Evolutionary conservation across 2,329 filamentous ascomycete species (phyloP).

Genomic region (Clathrospora elynae): DNA sequence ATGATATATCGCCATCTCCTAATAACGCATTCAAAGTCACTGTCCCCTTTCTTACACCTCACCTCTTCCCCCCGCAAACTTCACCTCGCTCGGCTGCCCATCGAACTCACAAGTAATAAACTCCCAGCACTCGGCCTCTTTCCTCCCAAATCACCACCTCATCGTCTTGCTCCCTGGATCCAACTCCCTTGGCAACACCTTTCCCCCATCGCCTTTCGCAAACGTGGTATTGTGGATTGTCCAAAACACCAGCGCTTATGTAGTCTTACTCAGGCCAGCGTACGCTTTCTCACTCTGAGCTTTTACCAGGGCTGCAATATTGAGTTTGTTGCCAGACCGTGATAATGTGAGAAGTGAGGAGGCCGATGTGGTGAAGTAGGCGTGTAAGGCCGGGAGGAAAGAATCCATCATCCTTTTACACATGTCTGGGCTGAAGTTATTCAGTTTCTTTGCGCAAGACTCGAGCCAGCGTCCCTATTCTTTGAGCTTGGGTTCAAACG

Average conservation of each 20-base stretch:
- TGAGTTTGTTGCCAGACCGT: too few relatives aligned
- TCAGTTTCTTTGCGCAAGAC: slow-evolving; percentile 34
- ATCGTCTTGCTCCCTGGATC: slow-evolving; percentile 71
- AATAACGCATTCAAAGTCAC: too few relatives aligned
- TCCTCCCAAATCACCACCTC: slow-evolving; percentile 65
- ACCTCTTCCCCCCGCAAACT: slow-evolving; percentile 8
- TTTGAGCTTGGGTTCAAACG: slow-evolving; percentile 59
- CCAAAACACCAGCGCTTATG: slow-evolving; percentile 17
- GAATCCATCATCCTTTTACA: slow-evolving; percentile 35
- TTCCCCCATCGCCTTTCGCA: slow-evolving; percentile 24
- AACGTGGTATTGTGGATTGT: slow-evolving; percentile 23
- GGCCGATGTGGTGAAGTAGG: too few relatives aligned
- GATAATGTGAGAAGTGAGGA: too few relatives aligned
- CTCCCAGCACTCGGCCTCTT: slow-evolving; percentile 43
- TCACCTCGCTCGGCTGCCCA: slow-evolving; percentile 20
- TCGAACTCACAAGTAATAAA: slow-evolving; percentile 23
- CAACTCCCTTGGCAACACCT: slow-evolving; percentile 36
- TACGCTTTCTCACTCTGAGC: not conserved
- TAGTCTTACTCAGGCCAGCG: slow-evolving; percentile 17
- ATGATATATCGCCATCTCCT: too few relatives aligned
- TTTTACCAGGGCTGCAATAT: too few relatives aligned
- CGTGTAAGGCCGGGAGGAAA: slow-evolving; percentile 31
- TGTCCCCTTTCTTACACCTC: too few relatives aligned
- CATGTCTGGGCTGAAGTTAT: slow-evolving; percentile 23
- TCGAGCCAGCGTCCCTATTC: slow-evolving; percentile 61